Conservation (phyloP, 345 rosid species). For the Anacardium occidentale region DNA sequence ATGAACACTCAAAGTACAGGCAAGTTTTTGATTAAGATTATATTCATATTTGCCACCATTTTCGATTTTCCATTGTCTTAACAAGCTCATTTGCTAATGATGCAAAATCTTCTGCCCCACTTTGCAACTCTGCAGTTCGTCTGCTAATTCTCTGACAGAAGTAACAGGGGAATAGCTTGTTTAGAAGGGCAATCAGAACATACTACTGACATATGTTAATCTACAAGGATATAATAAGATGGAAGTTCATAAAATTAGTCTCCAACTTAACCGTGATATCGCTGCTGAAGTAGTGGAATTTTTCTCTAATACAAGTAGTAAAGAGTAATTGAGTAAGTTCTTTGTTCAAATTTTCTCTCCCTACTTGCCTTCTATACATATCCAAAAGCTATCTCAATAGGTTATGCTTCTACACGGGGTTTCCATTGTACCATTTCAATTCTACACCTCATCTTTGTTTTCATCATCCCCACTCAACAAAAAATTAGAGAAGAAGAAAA, state of each 20-base stretch:
- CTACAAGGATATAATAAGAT: not conserved
- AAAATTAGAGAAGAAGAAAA: not conserved
- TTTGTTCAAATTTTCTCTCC: not conserved
- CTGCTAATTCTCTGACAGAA: slow-evolving; percentile 45
- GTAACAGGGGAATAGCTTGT: not conserved
- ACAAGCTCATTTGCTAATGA: slow-evolving; percentile 67
- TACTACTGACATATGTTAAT: not conserved
- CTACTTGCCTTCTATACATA: not conserved
- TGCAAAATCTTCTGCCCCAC: slow-evolving; percentile 61
- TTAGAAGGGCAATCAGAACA: slow-evolving; percentile 9
- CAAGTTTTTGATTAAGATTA: not conserved
- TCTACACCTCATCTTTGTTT: not conserved
- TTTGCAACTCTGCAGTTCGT: slow-evolving; percentile 58
- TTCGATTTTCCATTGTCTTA: slow-evolving; percentile 64
- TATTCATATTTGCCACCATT: slow-evolving; percentile 61
- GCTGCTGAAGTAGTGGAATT: not conserved
- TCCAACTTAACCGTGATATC: not conserved
- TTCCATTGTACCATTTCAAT: not conserved
- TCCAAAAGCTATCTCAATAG: not conserved
- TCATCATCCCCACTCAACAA: not conserved
- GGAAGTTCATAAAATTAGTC: not conserved
- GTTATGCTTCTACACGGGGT: not conserved
- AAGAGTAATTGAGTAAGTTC: not conserved
- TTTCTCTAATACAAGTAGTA: not conserved
- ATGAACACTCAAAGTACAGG: not conserved